Evolutionary conservation across 768 basidiomycete species (phyloP), one percentile per base, ranked within the genome.

Genomic region (Cystobasidium tubakii): DNA sequence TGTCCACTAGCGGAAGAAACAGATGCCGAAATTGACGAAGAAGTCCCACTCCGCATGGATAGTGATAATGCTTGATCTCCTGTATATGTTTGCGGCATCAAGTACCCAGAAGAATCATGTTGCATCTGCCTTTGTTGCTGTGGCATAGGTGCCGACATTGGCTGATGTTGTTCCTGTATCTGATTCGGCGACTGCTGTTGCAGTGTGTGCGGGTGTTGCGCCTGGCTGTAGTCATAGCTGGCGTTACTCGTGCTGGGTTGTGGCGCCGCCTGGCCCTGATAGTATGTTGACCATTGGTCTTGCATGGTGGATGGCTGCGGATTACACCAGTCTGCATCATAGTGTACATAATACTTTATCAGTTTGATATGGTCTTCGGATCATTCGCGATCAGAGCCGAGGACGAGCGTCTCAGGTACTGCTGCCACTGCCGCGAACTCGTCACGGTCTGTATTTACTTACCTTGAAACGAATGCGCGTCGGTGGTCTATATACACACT

Each of bases 1-100:
- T 46, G 43, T 21, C 66, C 50, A 54, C 44, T 67, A 42, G 43
- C 27, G 43, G 43, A 50, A 29, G 66, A 67, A 19, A 54, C 19
- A n/a, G 50, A 50, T 12, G 39, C 7, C 4, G 57, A 60, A 15
- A 60, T 60, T 60, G 57, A 60, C 17, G 33, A 60, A 34, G 57
- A 60, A 6, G 57, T 34, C 4, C 33, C 33, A 31, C 33, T 60
- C 29, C 57, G 25, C 57, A 60, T 60, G 10, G 57, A 60, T 31
- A 34, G 23, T 25, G 57, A 60, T 55, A 55, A 10, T 29, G 57
- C 25, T 6, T 6, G 13, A 60, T 60, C 57, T 29, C 57, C 57
- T 27, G 57, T 60, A 25, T 60, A 60, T 29, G 29, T 29, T 15
- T 60, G 57, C 4, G 57, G 57, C 57, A 60, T 50, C 46, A 50